Evolutionary conservation across 164 flowering plant species (phyloP).

Genomic region (Amborella trichopoda): DNA sequence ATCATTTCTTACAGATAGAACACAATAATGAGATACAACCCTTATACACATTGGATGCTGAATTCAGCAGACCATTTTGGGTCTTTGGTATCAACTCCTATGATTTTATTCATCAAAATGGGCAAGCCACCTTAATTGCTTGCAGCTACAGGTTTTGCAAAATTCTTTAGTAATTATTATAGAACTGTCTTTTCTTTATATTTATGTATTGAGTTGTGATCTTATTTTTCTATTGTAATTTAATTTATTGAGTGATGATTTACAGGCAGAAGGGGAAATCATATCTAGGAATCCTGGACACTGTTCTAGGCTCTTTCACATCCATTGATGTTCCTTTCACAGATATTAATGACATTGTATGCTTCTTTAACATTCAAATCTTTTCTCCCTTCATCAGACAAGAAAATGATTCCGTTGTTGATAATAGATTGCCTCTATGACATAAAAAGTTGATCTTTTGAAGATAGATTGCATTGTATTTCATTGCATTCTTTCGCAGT

Average conservation of each 20-base stretch:
- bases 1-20: slow-evolving; percentile 40
- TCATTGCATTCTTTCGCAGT: no score
- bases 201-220: not conserved
- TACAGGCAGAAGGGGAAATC: slow-evolving; percentile 89
- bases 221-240: not conserved
- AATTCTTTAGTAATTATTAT: no score
- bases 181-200: not conserved
- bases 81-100: slow-evolving; percentile 78
- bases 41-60: slow-evolving; percentile 68
- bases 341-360: slow-evolving; percentile 66
- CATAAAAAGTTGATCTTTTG: not conserved
- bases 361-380: slow-evolving; percentile 12
- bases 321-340: slow-evolving; percentile 72
- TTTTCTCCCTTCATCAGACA: not conserved
- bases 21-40: slow-evolving; percentile 42
- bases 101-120: slow-evolving; percentile 39
- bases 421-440: not conserved
- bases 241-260: not conserved
- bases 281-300: slow-evolving; percentile 62
- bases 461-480: no score
- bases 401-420: not conserved
- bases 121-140: slow-evolving; percentile 36
- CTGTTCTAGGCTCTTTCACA: slow-evolving; percentile 26
- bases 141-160: slow-evolving; percentile 91
- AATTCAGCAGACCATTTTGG: slow-evolving; percentile 85